Evolutionary conservation across 2,329 filamentous ascomycete species (phyloP).

Genomic region (Cercospora sp.): DNA sequence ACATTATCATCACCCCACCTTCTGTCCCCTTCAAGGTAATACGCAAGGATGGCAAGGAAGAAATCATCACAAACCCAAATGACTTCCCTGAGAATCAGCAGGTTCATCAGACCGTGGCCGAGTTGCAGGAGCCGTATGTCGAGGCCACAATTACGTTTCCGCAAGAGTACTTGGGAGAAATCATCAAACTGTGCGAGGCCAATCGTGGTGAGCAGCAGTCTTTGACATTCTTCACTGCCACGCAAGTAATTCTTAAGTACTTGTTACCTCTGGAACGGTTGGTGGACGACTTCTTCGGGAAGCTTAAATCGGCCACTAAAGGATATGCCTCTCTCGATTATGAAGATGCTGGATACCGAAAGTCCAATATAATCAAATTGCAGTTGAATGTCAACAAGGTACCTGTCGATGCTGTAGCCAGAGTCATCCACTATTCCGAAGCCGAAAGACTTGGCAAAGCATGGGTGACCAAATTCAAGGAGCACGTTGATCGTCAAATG

Average conservation of each 20-base stretch:
- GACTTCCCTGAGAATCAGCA: constrained; percentile 77
- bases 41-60: constrained; percentile 74
- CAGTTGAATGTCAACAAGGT: constrained; percentile 91
- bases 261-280: constrained; percentile 83
- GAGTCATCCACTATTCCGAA: constrained; percentile 82
- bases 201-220: constrained; percentile 86
- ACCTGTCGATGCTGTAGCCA: constrained; percentile 91
- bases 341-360: constrained; percentile 86
- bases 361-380: constrained; percentile 79
- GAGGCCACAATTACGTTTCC: constrained; percentile 84
- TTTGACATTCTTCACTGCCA: constrained; percentile 86
- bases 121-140: constrained; percentile 74
- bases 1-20: constrained; percentile 94
- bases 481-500: constrained; percentile 95
- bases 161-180: constrained; percentile 88
- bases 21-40: constrained; percentile 88
- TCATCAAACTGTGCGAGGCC: constrained; percentile 90
- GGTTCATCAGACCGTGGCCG: constrained; percentile 56
- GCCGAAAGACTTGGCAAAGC: constrained; percentile 75
- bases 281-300: constrained; percentile 96
- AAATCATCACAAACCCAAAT: constrained; percentile 80
- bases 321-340: constrained; percentile 96
- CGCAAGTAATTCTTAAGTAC: constrained; percentile 93
- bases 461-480: constrained; percentile 96
- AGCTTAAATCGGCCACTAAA: constrained; percentile 89